A percentile compares a stretch with the other conserved stretches of the same genome.
phyloP scores from a whole-genome alignment of 345 rosid genomes.

The Brassica napus region Da-Ae NC_063446.1:17273501-17274000 shows the following conservation, averaged over 20 bases:
- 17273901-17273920: conserved; percentile 73
- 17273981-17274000: conserved; percentile 63
- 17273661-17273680: conserved; percentile 42
- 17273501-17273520: conserved; percentile 58
- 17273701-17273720: conserved; percentile 51
- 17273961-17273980: conserved; percentile 51
- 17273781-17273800: conserved; percentile 46
- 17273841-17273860: conserved; percentile 48
- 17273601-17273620: conserved; percentile 62
- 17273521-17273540: conserved; percentile 40
- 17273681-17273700: conserved; percentile 44
- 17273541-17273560: conserved; percentile 50
- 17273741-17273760: conserved; percentile 40
- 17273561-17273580: conserved; percentile 57
- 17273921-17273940: conserved; percentile 41
- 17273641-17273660: conserved; percentile 49
- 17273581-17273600: conserved; percentile 47
- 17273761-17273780: conserved; percentile 50
- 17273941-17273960: conserved; percentile 48
- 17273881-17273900: conserved; percentile 49
- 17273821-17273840: conserved; percentile 51
- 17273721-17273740: conserved; percentile 51
- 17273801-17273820: conserved; percentile 59
- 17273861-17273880: conserved; percentile 54
- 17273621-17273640: conserved; percentile 49